Evolutionary conservation across 2,329 filamentous ascomycete species (phyloP), one percentile per base, ranked within the genome.

Genomic region (Annulohypoxylon truncatum): DNA sequence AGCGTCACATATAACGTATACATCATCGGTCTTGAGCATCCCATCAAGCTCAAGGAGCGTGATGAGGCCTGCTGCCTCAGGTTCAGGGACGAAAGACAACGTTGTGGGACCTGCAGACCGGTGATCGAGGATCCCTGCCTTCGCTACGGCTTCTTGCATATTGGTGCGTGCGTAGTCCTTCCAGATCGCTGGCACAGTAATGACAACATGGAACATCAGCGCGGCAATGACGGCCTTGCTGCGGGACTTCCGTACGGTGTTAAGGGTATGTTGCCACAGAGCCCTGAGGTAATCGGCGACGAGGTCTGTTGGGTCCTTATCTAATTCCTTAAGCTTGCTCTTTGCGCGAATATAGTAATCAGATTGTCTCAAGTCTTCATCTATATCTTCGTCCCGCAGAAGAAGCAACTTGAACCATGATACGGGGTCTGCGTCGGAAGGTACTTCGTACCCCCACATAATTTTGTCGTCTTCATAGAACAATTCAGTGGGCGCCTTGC

Each of bases 21-120:
- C 70, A 29, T 77, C 71, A 2, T 62, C 71, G 0, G 29, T 74
- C 26, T 76, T 53, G 0, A 78, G 67, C 0, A 73, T 65, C 3
- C 71, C 66, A 0, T 69, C 65, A 0, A 79, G 60, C 1, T 80
- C 78, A 0, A 71, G 69, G 0, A 83, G 61, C 0, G 78, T 80
- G 0, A 80, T 78, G 0, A 84, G 35, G 0, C 82, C 82, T 0
- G 82, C 83, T 0, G 83, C 83, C 60, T 84, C 82, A 0, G 82
- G 82, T 60, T 85, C 83, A 0, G 79, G 76, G 0, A 83, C 67
- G 33, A 83, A 81, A 0, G 65, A 46, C 2, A 84, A 51, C 0
- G 48, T 72, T 0, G 82, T 82, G 0, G 71, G 29, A 0, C 77
- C 79, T 1, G 71, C 72, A 0, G 48, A 2, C 0, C 78, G 69